A percentile compares a stretch with the other conserved stretches of the same genome.
These are phyloP conservation scores for Aspergillus sclerotiicarbonarius DNA, from an alignment of 495 filamentous ascomycete species.

Conservation along the genomic window DNA sequence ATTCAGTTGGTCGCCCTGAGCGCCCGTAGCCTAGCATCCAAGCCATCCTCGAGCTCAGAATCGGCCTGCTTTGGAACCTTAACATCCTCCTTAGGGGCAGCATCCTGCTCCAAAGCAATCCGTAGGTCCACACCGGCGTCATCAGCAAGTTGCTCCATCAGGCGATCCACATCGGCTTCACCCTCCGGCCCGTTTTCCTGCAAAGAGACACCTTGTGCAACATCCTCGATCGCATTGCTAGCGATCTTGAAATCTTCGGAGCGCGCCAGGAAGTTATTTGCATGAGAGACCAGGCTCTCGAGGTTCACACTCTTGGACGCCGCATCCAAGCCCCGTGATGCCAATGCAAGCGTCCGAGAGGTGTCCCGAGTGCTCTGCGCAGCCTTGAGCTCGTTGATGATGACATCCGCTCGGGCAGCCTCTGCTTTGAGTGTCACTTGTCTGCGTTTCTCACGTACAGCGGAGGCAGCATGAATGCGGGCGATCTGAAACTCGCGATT, in stretches of 20 bases:
- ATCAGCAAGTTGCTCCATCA: conserved; percentile 51
- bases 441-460: conserved; percentile 47
- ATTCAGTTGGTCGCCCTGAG: conserved; percentile 39
- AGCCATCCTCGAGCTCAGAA: conserved; percentile 43
- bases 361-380: conserved; percentile 49
- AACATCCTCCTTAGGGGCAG: conserved; percentile 39
- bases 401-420: conserved; percentile 48
- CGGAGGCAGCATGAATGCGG: conserved; percentile 47
- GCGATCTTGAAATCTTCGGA: conserved; percentile 51
- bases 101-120: conserved; percentile 37
- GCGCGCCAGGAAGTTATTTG: conserved; percentile 47
- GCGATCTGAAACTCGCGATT: conserved; percentile 51
- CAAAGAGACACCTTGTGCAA: conserved; percentile 45
- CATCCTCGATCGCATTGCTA: conserved; percentile 45
- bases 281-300: conserved; percentile 42
- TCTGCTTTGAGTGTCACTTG: conserved; percentile 46
- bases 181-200: conserved; percentile 50
- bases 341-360: conserved; percentile 43
- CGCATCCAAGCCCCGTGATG: conserved; percentile 43
- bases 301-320: conserved; percentile 47
- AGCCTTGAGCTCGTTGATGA: conserved; percentile 51
- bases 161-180: conserved; percentile 43
- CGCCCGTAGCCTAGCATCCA: conserved; percentile 42
- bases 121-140: conserved; percentile 48
- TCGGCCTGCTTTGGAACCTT: conserved; percentile 35